These are phyloP conservation scores for Seiridium cupressi DNA, from an alignment of 2,329 filamentous ascomycete species.

Conservation along the genomic window DNA sequence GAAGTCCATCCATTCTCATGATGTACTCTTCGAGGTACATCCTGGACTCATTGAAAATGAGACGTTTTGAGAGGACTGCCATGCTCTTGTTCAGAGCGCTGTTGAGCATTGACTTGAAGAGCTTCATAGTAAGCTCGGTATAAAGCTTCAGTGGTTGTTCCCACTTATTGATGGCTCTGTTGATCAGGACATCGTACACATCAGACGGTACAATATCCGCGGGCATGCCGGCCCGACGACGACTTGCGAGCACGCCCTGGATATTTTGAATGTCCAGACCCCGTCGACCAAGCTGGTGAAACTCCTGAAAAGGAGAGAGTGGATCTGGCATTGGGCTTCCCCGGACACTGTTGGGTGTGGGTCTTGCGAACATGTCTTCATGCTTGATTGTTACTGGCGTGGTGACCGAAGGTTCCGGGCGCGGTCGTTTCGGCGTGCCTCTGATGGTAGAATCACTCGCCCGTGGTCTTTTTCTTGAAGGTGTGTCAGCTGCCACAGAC, in stretches of 20 bases:
- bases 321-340: constrained; percentile 24
- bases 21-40: constrained; percentile 45
- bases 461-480: constrained; percentile 19
- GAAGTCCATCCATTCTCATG: constrained; percentile 31
- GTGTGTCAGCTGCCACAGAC: constrained; percentile 13
- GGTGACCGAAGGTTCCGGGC: constrained; percentile 11
- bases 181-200: constrained; percentile 58
- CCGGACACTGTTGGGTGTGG: constrained; percentile 17
- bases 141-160: constrained; percentile 48
- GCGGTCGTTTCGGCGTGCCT: constrained; percentile 21
- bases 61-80: constrained; percentile 40
- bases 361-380: constrained; percentile 24
- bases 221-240: constrained; percentile 56
- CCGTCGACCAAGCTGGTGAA: constrained; percentile 34
- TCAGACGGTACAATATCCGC: constrained; percentile 54
- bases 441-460: constrained; percentile 29
- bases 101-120: constrained; percentile 46
- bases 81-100: constrained; percentile 47
- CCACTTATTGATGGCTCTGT: constrained; percentile 60
- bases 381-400: constrained; percentile 32
- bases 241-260: constrained; percentile 50
- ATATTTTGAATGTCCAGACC: constrained; percentile 51
- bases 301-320: constrained; percentile 34
- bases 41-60: constrained; percentile 48
- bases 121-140: constrained; percentile 42